Conservation (phyloP, 495 filamentous ascomycete genomes). For the Penicillium maclennaniae region DNA sequence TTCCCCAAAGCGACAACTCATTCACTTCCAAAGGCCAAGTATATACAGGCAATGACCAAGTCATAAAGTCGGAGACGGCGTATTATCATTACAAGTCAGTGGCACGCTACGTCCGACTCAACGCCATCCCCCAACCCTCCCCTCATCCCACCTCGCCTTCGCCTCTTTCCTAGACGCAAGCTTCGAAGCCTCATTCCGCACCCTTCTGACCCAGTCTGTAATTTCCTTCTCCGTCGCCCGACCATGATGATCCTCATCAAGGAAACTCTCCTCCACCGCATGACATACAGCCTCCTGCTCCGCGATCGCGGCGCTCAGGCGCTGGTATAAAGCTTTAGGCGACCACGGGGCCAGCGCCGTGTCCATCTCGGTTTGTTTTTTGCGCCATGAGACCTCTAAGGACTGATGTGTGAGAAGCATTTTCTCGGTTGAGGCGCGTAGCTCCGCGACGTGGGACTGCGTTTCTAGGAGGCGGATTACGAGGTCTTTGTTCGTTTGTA, state of each 20-base stretch:
- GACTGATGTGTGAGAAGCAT: conserved; percentile 79
- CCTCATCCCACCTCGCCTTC: conserved; percentile 91
- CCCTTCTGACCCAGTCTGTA: conserved; percentile 74
- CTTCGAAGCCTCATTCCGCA: conserved; percentile 69
- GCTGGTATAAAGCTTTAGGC: conserved; percentile 76
- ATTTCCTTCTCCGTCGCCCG: conserved; percentile 72
- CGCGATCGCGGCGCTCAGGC: conserved; percentile 64
- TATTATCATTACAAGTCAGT: not conserved
- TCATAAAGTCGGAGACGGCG: not conserved
- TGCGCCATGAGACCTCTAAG: conserved; percentile 85
- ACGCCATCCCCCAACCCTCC: conserved; percentile 87
- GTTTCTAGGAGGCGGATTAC: conserved; percentile 65
- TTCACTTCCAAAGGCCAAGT: too few species aligned
- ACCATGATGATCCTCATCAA: conserved; percentile 57
- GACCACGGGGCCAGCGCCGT: conserved; percentile 77
- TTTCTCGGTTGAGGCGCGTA: conserved; percentile 66
- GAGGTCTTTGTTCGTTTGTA: conserved; percentile 60
- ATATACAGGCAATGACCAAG: not conserved
- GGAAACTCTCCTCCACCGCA: conserved; percentile 85
- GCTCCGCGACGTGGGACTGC: conserved; percentile 53
- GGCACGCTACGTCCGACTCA: conserved; percentile 33
- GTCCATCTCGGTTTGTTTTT: conserved; percentile 87
- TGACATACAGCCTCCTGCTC: conserved; percentile 81
- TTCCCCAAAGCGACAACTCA: too few species aligned
- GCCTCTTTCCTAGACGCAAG: conserved; percentile 74